phyloP scores from a whole-genome alignment of 495 filamentous ascomycete species.

The Penicillium turbatum region DNA sequence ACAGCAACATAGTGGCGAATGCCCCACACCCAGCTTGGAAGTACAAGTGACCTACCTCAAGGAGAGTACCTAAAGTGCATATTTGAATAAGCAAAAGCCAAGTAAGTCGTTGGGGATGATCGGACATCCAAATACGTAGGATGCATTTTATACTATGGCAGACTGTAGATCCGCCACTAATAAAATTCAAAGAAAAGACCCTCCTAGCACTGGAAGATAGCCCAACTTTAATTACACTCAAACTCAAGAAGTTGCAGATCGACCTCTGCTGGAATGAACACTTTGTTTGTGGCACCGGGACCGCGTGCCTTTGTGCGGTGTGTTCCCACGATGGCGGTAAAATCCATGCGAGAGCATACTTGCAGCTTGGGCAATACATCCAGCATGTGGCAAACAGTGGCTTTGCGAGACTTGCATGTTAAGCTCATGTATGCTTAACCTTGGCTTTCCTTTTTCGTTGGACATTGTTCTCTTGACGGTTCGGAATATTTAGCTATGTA shows the following conservation, averaged over 20 bases:
- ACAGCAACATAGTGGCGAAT: too few relatives aligned
- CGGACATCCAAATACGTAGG: too few relatives aligned
- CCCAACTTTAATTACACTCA: too few relatives aligned
- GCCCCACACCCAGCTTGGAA: too few relatives aligned
- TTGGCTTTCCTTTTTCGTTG: neutral
- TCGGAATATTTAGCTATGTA: too few relatives aligned
- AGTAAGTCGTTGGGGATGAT: too few relatives aligned
- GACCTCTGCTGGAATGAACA: neutral
- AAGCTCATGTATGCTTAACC: neutral
- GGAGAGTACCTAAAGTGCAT: too few relatives aligned
- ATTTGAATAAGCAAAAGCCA: too few relatives aligned
- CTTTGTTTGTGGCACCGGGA: neutral
- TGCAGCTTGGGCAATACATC: neutral
- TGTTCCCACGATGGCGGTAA: constrained; percentile 1
- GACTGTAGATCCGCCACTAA: too few relatives aligned
- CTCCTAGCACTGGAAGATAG: neutral
- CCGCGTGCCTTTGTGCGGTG: constrained; percentile 1
- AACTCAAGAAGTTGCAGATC: too few relatives aligned
- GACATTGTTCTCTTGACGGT: neutral
- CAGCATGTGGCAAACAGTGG: constrained; percentile 1
- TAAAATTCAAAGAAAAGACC: neutral
- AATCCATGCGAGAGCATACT: constrained; percentile 2
- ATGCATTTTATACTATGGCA: too few relatives aligned
- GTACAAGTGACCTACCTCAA: too few relatives aligned
- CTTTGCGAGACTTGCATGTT: neutral